A percentile compares a stretch with the other conserved stretches of the same genome.
phyloP scores from a whole-genome alignment of 1,284 basidiomycete species.

The Hemileia vastatrix region DNA sequence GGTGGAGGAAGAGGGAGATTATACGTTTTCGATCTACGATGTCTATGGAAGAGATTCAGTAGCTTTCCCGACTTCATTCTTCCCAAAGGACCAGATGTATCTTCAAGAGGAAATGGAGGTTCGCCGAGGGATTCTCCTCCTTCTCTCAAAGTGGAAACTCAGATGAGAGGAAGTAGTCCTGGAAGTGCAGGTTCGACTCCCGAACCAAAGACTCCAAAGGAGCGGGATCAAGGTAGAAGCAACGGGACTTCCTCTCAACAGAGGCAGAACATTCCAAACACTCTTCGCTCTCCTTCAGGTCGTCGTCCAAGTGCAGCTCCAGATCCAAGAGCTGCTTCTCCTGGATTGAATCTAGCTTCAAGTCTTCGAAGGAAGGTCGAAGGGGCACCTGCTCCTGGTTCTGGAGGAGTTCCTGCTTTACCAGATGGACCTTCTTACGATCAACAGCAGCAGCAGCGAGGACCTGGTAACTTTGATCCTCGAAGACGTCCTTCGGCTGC shows the following conservation, averaged over 20 bases:
- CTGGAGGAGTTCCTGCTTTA: neutral
- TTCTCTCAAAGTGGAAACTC: neutral
- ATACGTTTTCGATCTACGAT: constrained; percentile 39
- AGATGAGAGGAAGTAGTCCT: neutral
- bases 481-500: constrained; percentile 24
- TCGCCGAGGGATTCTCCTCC: neutral
- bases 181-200: neutral
- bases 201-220: neutral
- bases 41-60: constrained; percentile 40
- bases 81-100: constrained; percentile 7
- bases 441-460: constrained; percentile 9
- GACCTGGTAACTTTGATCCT: constrained; percentile 28
- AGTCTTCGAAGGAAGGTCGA: constrained; percentile 36
- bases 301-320: constrained; percentile 34
- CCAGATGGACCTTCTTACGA: neutral
- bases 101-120: constrained; percentile 1
- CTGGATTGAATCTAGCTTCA: constrained; percentile 27
- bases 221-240: neutral
- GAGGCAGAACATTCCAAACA: constrained; percentile 23
- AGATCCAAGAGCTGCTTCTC: constrained; percentile 26
- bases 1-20: constrained; percentile 26
- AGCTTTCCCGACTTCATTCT: constrained; percentile 38
- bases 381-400: constrained; percentile 2
- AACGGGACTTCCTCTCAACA: neutral
- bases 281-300: constrained; percentile 31